Conservation (phyloP, 352 stramenopile genomes). For the Globisporangium carolinianum region DNA sequence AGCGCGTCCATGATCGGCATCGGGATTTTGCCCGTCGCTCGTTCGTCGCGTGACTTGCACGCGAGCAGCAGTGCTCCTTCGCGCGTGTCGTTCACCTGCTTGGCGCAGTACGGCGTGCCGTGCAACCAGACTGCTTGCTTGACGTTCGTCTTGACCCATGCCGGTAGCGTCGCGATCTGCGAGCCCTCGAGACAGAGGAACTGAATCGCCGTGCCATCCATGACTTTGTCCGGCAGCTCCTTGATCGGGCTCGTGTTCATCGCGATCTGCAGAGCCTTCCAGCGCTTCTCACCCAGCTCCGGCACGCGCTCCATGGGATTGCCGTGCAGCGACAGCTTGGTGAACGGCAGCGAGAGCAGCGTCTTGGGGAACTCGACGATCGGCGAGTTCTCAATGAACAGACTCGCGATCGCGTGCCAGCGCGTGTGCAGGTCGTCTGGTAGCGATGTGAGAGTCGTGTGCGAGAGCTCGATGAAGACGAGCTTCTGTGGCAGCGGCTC, state of each 20-base stretch:
- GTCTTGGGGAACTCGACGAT: constrained; percentile 3
- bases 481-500: constrained; percentile 1
- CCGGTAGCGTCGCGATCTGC: neutral
- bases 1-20: neutral
- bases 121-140: neutral
- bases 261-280: constrained; percentile 3
- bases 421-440: constrained; percentile 4
- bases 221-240: neutral
- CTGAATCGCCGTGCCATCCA: neutral
- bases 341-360: neutral
- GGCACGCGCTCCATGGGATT: constrained; percentile 3
- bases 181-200: constrained; percentile 3
- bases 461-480: constrained; percentile 7
- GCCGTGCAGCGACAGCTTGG: neutral
- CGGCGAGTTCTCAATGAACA: constrained; percentile 7
- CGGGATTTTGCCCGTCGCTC: neutral
- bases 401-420: constrained; percentile 1
- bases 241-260: constrained; percentile 3
- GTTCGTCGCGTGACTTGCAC: neutral
- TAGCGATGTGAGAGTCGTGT: constrained; percentile 9
- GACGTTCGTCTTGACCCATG: neutral
- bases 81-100: neutral
- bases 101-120: neutral
- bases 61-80: neutral
- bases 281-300: constrained; percentile 6